Evolutionary conservation across 345 rosid species (phyloP).

Genomic region (Theobroma cacao): DNA sequence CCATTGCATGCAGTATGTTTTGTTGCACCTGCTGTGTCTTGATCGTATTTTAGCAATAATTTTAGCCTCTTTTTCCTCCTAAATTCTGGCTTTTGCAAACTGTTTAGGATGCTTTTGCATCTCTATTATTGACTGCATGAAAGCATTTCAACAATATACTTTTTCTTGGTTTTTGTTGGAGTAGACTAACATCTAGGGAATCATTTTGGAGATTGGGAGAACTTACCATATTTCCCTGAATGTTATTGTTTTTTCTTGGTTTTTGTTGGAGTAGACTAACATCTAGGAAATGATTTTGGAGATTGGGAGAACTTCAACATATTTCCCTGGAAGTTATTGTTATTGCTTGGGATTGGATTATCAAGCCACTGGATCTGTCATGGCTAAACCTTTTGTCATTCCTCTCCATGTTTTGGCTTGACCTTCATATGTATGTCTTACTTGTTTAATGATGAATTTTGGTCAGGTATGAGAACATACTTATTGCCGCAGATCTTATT

Average conservation of each 20-base stretch:
- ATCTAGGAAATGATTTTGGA: neutral
- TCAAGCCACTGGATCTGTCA: neutral
- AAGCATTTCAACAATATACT: neutral
- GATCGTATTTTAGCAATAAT: neutral
- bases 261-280: neutral
- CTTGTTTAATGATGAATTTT: conserved; percentile 19
- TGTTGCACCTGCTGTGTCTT: neutral
- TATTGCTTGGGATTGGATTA: neutral
- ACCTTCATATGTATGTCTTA: neutral
- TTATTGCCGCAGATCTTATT: conserved; percentile 80
- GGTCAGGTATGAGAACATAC: conserved; percentile 76
- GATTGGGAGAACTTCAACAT: neutral
- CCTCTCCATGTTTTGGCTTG: conserved; percentile 4
- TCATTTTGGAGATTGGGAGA: neutral
- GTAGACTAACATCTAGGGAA: neutral
- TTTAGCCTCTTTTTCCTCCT: neutral
- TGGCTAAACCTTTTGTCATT: neutral
- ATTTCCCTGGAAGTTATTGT: neutral
- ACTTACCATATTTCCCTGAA: neutral
- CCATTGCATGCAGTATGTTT: neutral
- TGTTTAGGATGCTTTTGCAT: neutral
- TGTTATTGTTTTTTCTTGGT: neutral
- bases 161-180: conserved; percentile 1
- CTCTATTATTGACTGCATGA: neutral
- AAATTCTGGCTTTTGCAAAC: neutral